Base-by-base conservation (phyloP, 148 eudicot genomes). In the Camellia sinensis region DNA sequence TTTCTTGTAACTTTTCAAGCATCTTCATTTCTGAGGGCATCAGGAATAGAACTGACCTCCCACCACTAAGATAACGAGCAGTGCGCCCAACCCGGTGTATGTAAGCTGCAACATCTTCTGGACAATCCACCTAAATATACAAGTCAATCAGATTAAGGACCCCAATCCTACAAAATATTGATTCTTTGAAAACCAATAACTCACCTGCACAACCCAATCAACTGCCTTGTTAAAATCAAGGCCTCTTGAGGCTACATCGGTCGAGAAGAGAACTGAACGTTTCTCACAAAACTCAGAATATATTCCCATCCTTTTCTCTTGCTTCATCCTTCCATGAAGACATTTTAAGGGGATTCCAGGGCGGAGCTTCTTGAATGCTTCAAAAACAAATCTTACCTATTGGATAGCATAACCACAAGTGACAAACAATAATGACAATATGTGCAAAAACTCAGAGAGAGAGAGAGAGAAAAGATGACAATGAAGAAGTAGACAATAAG, bases 181-280 rank as follows among this genome's bases (percentile, higher is more conserved):
- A 67, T 50, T 50, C 10, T 66, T 56, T 15, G 9, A 7, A 75
- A 76, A 21, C 13, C 45, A 78, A 63, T 2, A 80, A 76, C 80
- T 83, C 71, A 95, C 98, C 94, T 95, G 98, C 73, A 95, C 97
- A 89, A 95, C 98, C 96, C 97, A 93, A 80, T 93, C 97, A 80
- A 95, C 97, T 54, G 89, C 90, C 87, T 92, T 89, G 46, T 92
- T 88, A 77, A 95, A 95, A 86, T 95, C 98, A 75, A 95, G 97
- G 57, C 98, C 98, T 86, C 98, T 90, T 54, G 98, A 78, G 74
- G 94, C 85, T 81, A 95, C 97, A 90, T 95, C 98, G 17, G 98
- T 95, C 8, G 90, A 80, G 71, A 95, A 93, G 9, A 95, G 87
- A 88, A 95, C 93, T 11, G 92, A 84, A 17, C 85, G 87, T 66